Evolutionary conservation across 768 basidiomycete species (phyloP).

Genomic region (Phylloporus sp.): DNA sequence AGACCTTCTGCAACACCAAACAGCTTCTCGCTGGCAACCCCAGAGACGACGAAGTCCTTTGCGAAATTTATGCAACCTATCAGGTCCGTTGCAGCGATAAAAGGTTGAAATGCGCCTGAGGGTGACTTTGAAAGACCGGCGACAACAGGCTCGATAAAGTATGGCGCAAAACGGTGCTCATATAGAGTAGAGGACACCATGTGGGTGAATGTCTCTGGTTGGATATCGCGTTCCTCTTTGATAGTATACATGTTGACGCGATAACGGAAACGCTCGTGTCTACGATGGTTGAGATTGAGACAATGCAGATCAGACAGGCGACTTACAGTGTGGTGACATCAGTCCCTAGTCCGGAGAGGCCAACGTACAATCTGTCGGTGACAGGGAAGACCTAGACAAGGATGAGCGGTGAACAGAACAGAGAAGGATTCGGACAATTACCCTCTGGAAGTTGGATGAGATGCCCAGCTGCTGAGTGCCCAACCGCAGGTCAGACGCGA

Average conservation of each 20-base stretch:
- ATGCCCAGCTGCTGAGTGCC: slow-evolving; percentile 86
- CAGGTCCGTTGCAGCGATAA: slow-evolving; percentile 92
- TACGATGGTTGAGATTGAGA: slow-evolving; percentile 28
- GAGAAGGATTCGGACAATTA: slow-evolving; percentile 30
- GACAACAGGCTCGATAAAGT: slow-evolving; percentile 94
- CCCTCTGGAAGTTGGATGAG: slow-evolving; percentile 93
- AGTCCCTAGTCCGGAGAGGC: slow-evolving; percentile 88
- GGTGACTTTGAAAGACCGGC: slow-evolving; percentile 80
- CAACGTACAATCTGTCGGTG: slow-evolving; percentile 87
- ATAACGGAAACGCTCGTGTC: slow-evolving; percentile 87
- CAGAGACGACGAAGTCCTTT: slow-evolving; percentile 95
- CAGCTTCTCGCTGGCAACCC: slow-evolving; percentile 87
- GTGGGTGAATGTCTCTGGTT: slow-evolving; percentile 93
- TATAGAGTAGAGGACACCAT: slow-evolving; percentile 95
- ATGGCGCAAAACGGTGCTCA: slow-evolving; percentile 93
- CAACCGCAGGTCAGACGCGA: slow-evolving; percentile 90
- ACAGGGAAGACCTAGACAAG: slow-evolving; percentile 80
- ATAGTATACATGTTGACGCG: slow-evolving; percentile 99
- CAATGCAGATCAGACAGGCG: not conserved
- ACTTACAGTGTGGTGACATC: slow-evolving; percentile 89
- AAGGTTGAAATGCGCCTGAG: slow-evolving; percentile 75
- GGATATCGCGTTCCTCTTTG: slow-evolving; percentile 97
- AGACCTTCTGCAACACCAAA: slow-evolving; percentile 97
- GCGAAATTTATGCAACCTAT: slow-evolving; percentile 93
- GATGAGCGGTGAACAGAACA: slow-evolving; percentile 4